Evolutionary conservation across 352 stramenopile genomes (phyloP), one percentile per base, ranked within the genome.

Genomic region (Globisporangium parvum): DNA sequence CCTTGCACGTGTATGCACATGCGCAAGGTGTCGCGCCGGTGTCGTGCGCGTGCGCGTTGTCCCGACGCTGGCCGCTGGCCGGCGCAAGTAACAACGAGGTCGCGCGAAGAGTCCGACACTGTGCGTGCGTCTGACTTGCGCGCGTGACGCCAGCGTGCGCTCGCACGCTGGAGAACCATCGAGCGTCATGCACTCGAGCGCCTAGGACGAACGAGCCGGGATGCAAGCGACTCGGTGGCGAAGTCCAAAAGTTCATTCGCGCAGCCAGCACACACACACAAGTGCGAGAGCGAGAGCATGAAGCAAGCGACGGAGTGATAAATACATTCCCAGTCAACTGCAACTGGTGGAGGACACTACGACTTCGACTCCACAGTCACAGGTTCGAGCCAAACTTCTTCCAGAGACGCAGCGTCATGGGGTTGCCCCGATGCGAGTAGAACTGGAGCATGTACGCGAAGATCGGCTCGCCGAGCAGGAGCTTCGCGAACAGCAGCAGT

Each of bases 381-480:
- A 50, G 45, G 9, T 53, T 37, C 1, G 20, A n/a, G 21, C 55
- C 47, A 33, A 51, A 31, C 17, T n/a, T 42, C 48, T 31, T 24
- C 55, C 55, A 61, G 47, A 61, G 33, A 21, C 21, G 28, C 39
- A 61, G 39, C 28, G 48, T 46, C 37, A 55, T 44, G 28, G 39
- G 55, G 28, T 55, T 50, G 20, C 47, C 47, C 28, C 28, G 51
- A 26, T 55, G 31, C 20, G 55, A 47, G 44, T 61, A 61, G 41
- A 60, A 60, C 45, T 63, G 57, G 8, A 63, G 41, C 28, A 59
- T n/a, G 44, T 63, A 63, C n/a, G 41, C 41, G 26, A 51, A 63
- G 50, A 63, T 57, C 40, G 57, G 57, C 45, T 60, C 40, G 14
- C 55, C 42, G n/a, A 57, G 40, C 39, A 55, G 12, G n/a, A 61